These are phyloP conservation scores for Colletotrichum sp. DNA, from an alignment of 2,329 filamentous ascomycete species.

Conservation along the genomic window DNA sequence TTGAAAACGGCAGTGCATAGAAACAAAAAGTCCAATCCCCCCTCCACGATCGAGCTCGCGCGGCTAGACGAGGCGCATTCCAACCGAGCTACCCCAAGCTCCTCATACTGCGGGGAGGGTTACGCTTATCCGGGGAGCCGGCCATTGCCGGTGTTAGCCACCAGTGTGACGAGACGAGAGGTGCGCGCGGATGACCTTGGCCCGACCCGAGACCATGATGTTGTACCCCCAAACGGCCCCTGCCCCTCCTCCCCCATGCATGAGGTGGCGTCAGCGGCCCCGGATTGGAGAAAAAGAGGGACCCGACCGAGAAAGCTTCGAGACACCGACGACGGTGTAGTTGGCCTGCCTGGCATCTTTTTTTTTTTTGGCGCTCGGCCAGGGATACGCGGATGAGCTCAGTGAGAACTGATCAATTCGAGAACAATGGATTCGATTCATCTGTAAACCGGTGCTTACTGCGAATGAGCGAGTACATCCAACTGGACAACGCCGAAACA, in stretches of 20 bases:
- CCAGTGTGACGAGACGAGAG: background rate
- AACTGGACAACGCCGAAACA: background rate
- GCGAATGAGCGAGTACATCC: background rate
- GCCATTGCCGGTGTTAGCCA: slow-evolving; percentile 38
- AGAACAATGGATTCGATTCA: background rate
- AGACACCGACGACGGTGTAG: background rate
- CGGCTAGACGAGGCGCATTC: background rate
- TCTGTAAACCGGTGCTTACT: background rate
- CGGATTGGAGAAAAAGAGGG: slow-evolving; percentile 12
- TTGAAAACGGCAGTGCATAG: background rate
- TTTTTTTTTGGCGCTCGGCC: background rate
- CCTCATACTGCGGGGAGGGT: background rate
- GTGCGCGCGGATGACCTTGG: background rate
- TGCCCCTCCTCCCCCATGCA: background rate
- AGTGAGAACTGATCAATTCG: background rate
- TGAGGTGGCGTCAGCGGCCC: background rate
- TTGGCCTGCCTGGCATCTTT: background rate
- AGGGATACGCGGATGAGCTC: background rate
- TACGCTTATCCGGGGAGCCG: slow-evolving; percentile 32
- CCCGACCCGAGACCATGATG: background rate
- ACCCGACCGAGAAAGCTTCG: background rate
- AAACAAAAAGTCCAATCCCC: background rate
- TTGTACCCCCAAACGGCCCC: background rate
- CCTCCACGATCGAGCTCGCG: background rate
- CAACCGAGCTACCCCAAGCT: background rate